Evolutionary conservation across 345 rosid species (phyloP).

Genomic region (Lagerstroemia speciosa): DNA sequence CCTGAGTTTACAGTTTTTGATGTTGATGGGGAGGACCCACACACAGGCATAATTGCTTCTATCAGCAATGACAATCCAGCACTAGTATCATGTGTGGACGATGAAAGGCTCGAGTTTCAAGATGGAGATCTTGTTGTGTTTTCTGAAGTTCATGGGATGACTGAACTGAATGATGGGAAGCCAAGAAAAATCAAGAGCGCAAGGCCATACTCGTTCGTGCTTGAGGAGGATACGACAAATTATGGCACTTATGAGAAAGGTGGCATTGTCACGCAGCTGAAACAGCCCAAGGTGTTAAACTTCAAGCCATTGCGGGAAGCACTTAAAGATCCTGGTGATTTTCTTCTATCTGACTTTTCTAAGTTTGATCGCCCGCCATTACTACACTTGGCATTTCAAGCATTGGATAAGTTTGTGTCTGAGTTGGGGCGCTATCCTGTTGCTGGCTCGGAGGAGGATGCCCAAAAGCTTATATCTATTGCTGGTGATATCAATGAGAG

Average conservation of each 20-base stretch:
- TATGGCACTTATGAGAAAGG: conserved; percentile 68
- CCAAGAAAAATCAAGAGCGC: conserved; percentile 83
- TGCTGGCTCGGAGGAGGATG: conserved; percentile 92
- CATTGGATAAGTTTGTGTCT: conserved; percentile 66
- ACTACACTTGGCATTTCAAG: conserved; percentile 88
- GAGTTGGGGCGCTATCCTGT: conserved; percentile 69
- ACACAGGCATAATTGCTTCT: conserved; percentile 91
- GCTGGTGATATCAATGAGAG: conserved; percentile 55
- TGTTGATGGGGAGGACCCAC: conserved; percentile 95
- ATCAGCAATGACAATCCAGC: conserved; percentile 85
- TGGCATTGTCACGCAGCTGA: conserved; percentile 95
- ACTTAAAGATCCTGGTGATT: conserved; percentile 84
- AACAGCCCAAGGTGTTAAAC: conserved; percentile 71
- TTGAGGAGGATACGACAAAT: conserved; percentile 76
- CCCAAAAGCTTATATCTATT: conserved; percentile 59
- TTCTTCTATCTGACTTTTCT: conserved; percentile 87
- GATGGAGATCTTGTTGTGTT: conserved; percentile 93
- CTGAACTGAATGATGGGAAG: conserved; percentile 85
- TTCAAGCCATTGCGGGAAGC: conserved; percentile 92
- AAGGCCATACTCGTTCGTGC: conserved; percentile 78
- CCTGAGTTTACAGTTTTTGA: conserved; percentile 81
- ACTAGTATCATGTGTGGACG: conserved; percentile 84
- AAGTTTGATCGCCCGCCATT: conserved; percentile 92
- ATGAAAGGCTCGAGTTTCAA: conserved; percentile 93
- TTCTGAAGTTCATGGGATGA: conserved; percentile 96